phyloP scores from a whole-genome alignment of 164 flowering plant species.

The Liriodendron chinense region DNA sequence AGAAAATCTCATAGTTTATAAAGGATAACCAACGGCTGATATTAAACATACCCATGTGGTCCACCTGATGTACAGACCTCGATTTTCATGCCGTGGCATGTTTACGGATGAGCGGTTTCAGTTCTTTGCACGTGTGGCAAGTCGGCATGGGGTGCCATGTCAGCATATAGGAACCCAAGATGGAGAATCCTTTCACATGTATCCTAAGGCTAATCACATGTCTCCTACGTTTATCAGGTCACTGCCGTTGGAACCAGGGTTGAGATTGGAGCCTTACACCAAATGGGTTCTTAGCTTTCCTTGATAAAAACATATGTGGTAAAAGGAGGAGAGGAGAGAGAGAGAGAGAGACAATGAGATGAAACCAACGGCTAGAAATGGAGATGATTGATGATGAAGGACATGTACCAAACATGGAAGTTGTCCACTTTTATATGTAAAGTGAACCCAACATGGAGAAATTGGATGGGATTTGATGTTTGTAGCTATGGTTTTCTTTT shows the following conservation, averaged over 20 bases:
- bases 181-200: not conserved
- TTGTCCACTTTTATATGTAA: not conserved
- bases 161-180: not conserved
- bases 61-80: no score
- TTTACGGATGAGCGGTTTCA: no score
- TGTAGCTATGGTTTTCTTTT: not conserved
- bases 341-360: not conserved
- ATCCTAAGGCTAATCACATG: slow-evolving; percentile 1
- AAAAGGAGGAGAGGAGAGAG: not conserved
- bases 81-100: no score
- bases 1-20: no score
- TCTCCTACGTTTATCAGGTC: not conserved
- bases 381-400: not conserved
- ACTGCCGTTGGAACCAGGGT: not conserved
- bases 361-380: not conserved
- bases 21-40: no score
- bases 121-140: no score
- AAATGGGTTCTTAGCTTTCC: not conserved
- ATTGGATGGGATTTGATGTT: not conserved
- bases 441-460: not conserved
- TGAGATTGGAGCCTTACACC: not conserved
- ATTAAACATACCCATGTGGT: no score
- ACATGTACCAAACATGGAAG: not conserved
- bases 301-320: not conserved
- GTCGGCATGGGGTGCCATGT: no score